Evolutionary conservation across 257 asterid genomes (phyloP).

Genomic region (Solanum dulcamara): DNA sequence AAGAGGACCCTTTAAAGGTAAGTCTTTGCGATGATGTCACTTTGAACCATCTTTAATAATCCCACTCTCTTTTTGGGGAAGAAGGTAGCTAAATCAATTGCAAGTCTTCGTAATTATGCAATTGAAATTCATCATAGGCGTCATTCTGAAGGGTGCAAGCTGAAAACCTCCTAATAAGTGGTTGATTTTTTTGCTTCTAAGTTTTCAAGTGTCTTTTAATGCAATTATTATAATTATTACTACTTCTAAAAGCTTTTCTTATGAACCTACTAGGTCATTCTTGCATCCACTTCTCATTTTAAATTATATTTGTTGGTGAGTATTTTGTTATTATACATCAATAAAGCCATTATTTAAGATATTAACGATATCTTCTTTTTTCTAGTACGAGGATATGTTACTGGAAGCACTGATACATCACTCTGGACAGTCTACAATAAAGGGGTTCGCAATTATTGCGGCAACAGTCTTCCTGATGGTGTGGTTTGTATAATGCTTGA

Average conservation of each 20-base stretch:
- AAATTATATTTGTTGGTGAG: not conserved
- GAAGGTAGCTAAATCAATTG: not conserved
- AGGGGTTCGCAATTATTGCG: conserved; percentile 74
- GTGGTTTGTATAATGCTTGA: conserved; percentile 18
- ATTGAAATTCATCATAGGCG: not conserved
- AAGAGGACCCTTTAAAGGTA: not conserved
- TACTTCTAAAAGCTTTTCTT: not conserved
- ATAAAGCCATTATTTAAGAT: not conserved
- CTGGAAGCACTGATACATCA: conserved; percentile 97
- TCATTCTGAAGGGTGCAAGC: not conserved
- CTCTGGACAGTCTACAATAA: conserved; percentile 89
- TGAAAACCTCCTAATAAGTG: not conserved
- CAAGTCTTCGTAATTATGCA: not conserved
- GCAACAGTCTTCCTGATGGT: conserved; percentile 93
- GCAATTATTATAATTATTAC: not conserved
- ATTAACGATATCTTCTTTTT: not conserved
- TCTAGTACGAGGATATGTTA: conserved; percentile 84
- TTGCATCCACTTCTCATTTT: not conserved
- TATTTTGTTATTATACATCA: conserved; percentile 1
- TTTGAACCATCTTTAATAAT: not conserved
- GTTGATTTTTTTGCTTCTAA: not conserved
- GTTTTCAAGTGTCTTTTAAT: not conserved
- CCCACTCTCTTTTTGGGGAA: not conserved
- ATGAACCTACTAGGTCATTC: not conserved
- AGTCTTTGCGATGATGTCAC: not conserved